Conservation (phyloP, 2,329 filamentous ascomycete genomes). For the Curvularia lunata region DNA sequence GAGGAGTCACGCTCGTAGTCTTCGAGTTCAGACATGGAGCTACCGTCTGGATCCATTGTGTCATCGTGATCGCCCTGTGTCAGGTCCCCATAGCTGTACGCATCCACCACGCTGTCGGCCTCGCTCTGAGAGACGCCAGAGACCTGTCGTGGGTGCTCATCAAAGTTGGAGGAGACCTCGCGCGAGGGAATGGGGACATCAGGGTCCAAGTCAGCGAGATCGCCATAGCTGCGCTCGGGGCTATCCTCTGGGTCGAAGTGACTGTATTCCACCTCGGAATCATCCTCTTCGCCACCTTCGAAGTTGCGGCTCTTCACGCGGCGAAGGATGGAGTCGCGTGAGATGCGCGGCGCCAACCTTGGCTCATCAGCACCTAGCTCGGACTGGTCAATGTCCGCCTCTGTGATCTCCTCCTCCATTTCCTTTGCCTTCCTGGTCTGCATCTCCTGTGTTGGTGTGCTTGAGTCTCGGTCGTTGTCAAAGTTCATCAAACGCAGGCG, state of each 20-base stretch:
- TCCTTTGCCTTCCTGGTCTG: slow-evolving; percentile 32
- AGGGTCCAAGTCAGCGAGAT: slow-evolving; percentile 71
- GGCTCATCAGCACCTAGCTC: slow-evolving; percentile 57
- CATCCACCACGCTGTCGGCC: slow-evolving; percentile 57
- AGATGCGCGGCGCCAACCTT: slow-evolving; percentile 75
- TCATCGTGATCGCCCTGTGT: slow-evolving; percentile 64
- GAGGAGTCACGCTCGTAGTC: slow-evolving; percentile 57
- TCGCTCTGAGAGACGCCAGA: slow-evolving; percentile 66
- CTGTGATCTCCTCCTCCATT: slow-evolving; percentile 27
- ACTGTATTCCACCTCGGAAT: slow-evolving; percentile 34
- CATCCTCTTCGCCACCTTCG: slow-evolving; percentile 60
- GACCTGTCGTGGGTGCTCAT: slow-evolving; percentile 66
- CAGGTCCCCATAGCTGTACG: slow-evolving; percentile 62
- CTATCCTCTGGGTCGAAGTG: slow-evolving; percentile 57
- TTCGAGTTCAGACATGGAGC: slow-evolving; percentile 52
- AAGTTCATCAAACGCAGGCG: slow-evolving; percentile 88
- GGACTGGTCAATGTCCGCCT: slow-evolving; percentile 45
- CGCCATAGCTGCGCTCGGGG: slow-evolving; percentile 61
- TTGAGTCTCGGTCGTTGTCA: slow-evolving; percentile 57
- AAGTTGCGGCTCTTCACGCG: slow-evolving; percentile 74
- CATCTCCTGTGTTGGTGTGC: slow-evolving; percentile 47
- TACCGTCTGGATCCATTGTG: slow-evolving; percentile 65
- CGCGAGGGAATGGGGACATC: slow-evolving; percentile 89
- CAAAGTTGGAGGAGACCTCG: slow-evolving; percentile 68
- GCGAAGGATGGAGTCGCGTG: slow-evolving; percentile 88